Conservation (phyloP, 257 asterid genomes). For the Coffea eugenioides region DNA sequence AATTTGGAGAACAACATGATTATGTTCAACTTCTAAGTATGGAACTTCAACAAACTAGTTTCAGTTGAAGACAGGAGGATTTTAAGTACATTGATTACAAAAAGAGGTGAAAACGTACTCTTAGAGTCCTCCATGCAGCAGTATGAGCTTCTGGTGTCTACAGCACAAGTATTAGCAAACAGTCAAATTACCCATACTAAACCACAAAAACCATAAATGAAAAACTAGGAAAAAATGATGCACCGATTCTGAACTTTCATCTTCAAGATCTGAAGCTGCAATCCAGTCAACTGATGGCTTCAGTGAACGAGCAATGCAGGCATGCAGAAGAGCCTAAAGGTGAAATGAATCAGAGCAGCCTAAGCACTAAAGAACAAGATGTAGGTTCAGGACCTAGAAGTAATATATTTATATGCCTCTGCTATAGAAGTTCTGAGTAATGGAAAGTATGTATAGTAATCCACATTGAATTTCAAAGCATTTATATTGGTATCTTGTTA, state of each 20-base stretch:
- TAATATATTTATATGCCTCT: background rate
- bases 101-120: constrained; percentile 35
- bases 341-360: constrained; percentile 8
- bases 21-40: background rate
- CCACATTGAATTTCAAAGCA: background rate
- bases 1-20: background rate
- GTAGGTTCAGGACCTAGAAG: background rate
- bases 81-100: background rate
- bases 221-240: constrained; percentile 4
- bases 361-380: background rate
- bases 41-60: background rate
- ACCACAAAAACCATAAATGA: constrained; percentile 7
- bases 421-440: background rate
- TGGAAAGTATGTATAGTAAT: background rate
- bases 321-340: constrained; percentile 91
- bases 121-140: constrained; percentile 78
- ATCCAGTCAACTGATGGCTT: constrained; percentile 91
- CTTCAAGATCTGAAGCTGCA: constrained; percentile 99
- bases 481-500: background rate
- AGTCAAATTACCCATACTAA: constrained; percentile 15
- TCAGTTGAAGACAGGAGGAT: background rate
- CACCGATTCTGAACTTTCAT: constrained; percentile 69
- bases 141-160: constrained; percentile 86
- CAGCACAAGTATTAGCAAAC: constrained; percentile 20
- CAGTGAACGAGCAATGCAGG: constrained; percentile 82